Evolutionary conservation across 768 basidiomycete species (phyloP), one percentile per base, ranked within the genome.

Genomic region (Collybia nuda): DNA sequence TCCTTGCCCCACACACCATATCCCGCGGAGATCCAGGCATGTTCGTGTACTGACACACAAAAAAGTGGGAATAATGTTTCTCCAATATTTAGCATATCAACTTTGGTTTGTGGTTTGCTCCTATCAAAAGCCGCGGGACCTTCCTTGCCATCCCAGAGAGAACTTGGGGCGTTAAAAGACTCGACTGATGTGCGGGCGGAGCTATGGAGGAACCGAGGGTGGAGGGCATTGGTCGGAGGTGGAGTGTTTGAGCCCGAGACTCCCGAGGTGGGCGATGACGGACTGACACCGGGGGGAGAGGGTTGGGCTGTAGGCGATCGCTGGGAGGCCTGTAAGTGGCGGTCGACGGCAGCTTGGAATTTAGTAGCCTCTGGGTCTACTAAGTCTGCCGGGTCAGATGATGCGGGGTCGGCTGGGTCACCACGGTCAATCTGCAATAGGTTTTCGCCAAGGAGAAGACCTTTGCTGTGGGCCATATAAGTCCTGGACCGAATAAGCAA

Each of bases 1-100:
- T 95, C 91, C 68, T 91, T 90, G 21, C 93, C 93, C 90, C 90
- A 93, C 4, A 96, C 80, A 4, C 93, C 93, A 56, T 87, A 93
- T 35, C 88, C 90, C 18, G 88, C 85, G 43, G 76, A 75, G 61
- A 96, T 75, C 90, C 92, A 96, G 22, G 87, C 86, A 57, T 92
- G 93, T 66, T 93, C 91, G 57, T 93, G 81, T 4, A 90, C 80
- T 38, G 85, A 84, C 44, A 93, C 62, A 54, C 88, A 90, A 65
- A 92, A 84, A 48, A 95, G 64, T 18, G 93, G 93, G 62, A 75
- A 84, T 36, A 95, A 67, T 12, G 72, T 69, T 26, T 79, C 76
- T 26, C 85, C 87, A n/a, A 75, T 57, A 40, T 64, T 58, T 28
- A 72, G 46, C 29, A 66, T 62, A 40, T 58, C 55, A 53, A 45